phyloP scores from a whole-genome alignment of 176 grass and related monocot species.

The Zoysia japonica region DNA sequence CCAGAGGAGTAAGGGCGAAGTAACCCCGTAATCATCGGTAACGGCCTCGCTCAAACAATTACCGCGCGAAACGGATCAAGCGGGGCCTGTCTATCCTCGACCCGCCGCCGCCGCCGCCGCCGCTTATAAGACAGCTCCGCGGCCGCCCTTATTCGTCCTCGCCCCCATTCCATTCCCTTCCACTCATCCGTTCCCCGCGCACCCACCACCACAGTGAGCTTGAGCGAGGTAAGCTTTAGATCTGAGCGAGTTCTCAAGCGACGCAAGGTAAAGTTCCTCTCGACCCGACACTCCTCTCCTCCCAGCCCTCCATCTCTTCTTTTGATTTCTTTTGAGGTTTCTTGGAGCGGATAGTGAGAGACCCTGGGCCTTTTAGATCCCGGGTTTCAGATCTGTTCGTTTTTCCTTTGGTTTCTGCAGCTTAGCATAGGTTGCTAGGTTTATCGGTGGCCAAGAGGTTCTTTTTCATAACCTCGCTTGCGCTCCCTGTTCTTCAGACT shows the following conservation, averaged over 20 bases:
- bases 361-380: constrained; percentile 53
- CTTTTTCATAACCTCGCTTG: constrained; percentile 53
- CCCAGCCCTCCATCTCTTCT: not conserved
- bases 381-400: constrained; percentile 35
- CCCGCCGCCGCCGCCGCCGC: too few species aligned
- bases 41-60: too few species aligned
- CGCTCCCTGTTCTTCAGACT: not conserved
- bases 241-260: constrained; percentile 51
- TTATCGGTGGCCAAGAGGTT: constrained; percentile 40
- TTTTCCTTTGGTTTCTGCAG: not conserved
- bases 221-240: constrained; percentile 59
- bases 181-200: not conserved
- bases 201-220: constrained; percentile 28
- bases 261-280: constrained; percentile 44
- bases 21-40: not conserved
- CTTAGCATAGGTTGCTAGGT: constrained; percentile 16
- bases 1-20: constrained; percentile 37
- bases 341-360: constrained; percentile 9
- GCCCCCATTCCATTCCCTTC: constrained; percentile 1
- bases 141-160: constrained; percentile 31
- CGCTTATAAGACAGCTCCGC: constrained; percentile 49
- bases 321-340: not conserved
- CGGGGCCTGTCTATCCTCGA: too few species aligned
- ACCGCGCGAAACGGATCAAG: too few species aligned
- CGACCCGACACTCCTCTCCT: not conserved